phyloP scores from a whole-genome alignment of 176 grass and related monocot species.

The Puccinellia tenuiflora region DNA sequence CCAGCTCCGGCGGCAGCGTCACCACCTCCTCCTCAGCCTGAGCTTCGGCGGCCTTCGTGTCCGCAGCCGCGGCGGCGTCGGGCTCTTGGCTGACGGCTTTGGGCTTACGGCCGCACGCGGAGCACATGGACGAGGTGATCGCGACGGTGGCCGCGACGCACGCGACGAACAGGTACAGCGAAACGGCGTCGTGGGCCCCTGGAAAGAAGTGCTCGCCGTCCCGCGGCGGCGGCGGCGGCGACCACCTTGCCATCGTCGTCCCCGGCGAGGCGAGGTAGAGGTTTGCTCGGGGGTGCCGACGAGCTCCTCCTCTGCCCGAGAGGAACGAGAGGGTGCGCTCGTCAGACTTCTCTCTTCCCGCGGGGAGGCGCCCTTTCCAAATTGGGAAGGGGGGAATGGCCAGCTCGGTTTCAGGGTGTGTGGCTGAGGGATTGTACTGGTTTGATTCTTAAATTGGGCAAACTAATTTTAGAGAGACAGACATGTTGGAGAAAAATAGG shows the following conservation, averaged over 20 bases:
- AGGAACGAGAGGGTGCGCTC: not conserved
- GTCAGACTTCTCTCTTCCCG: not conserved
- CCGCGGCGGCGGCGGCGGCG: constrained; percentile 11
- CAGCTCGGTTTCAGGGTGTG: constrained; percentile 17
- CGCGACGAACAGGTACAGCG: constrained; percentile 40
- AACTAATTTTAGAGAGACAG: constrained; percentile 43
- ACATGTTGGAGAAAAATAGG: constrained; percentile 5
- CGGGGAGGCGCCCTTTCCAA: constrained; percentile 34
- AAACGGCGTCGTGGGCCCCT: constrained; percentile 6
- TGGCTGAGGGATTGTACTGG: constrained; percentile 28
- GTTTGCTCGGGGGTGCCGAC: not conserved
- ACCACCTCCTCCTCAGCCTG: constrained; percentile 38
- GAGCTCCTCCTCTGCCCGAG: constrained; percentile 1
- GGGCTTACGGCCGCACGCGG: constrained; percentile 59
- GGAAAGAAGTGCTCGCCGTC: not conserved
- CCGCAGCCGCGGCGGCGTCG: not conserved
- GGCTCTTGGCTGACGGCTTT: constrained; percentile 27
- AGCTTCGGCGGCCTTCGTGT: not conserved
- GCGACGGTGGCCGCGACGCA: constrained; percentile 47
- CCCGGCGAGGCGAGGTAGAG: constrained; percentile 10
- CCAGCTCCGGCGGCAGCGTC: constrained; percentile 44
- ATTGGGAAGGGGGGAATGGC: constrained; percentile 34
- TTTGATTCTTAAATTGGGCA: constrained; percentile 33
- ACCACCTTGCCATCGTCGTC: constrained; percentile 56
- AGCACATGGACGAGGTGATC: constrained; percentile 65